Evolutionary conservation across 169 alveolate species (phyloP), one percentile per base, ranked within the genome.

Genomic region (Plasmodium yoelii): DNA sequence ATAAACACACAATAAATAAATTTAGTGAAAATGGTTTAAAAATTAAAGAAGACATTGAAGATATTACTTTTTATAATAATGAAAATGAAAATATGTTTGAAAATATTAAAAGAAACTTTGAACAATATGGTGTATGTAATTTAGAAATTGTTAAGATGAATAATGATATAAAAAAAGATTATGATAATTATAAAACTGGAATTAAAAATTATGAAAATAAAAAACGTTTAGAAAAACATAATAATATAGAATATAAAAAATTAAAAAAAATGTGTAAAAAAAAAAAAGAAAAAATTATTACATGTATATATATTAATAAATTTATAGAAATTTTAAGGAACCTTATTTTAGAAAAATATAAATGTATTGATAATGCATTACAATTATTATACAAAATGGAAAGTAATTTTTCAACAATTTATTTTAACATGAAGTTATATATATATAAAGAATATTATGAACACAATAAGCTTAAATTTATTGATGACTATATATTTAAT

Each of bases 401-500:
- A 44, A 26, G 42, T 1, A 57, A 61, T 4, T 86, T 86, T 86
- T 51, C 47, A 15, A 10, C 59, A 39, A 60, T 86, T 6, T 86
- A 86, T 72, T 63, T n/a, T 15, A 70, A 86, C 56, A 12, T 86
- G 9, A 86, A 86, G 65, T n/a, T 86, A n/a, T 86, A 86, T 49
- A 22, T 86, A 0, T 86, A 86, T 47, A 86, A 63, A 70, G 68
- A 86, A 39, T 86, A 69, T 53, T 86, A 86, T 72, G 87, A 68
- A 60, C 57, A 57, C 5, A 47, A 42, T 63, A 86, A 86, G 12
- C 46, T 86, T n/a, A 6, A 63, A 28, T 86, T 86, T 44, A 57
- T 49, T 2, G 71, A 86, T 42, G 87, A 86, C 22, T 86, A 86
- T 70, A 86, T 86, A 46, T 86, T 69, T 51, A 68, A 68, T 51